Conservation (phyloP, 2,329 filamentous ascomycete species). For the Xylariales sp. region DNA sequence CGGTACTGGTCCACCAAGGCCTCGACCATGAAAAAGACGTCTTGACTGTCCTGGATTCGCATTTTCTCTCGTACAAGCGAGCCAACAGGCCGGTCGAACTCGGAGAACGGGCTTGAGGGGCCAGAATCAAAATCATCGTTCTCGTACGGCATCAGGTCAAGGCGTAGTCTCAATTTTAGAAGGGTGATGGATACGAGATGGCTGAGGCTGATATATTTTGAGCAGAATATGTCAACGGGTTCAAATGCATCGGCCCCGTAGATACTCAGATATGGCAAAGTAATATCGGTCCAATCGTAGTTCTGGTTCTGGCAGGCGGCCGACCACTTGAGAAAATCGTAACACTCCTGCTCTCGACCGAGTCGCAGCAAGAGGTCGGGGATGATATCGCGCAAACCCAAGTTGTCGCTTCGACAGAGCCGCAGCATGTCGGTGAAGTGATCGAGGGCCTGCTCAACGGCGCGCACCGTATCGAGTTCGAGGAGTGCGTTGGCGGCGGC, state of each 20-base stretch:
- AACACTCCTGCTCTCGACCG: conserved; percentile 44
- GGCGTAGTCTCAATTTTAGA: not conserved
- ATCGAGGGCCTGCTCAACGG: conserved; percentile 32
- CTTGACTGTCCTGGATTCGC: not conserved
- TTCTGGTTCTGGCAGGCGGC: conserved; percentile 14
- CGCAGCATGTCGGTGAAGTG: conserved; percentile 39
- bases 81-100: not conserved
- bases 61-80: not conserved
- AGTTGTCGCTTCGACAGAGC: conserved; percentile 39
- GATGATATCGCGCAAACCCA: conserved; percentile 35
- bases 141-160: not conserved
- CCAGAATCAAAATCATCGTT: not conserved
- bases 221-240: not conserved
- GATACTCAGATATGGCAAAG: conserved; percentile 20
- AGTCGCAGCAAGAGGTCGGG: conserved; percentile 41
- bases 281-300: conserved; percentile 32
- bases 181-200: conserved; percentile 1
- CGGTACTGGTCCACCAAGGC: not conserved
- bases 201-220: not conserved
- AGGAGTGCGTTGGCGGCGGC: conserved; percentile 28
- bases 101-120: too few species aligned
- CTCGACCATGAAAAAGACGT: not conserved
- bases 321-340: conserved; percentile 37
- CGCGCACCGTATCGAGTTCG: conserved; percentile 26
- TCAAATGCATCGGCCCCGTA: conserved; percentile 14